A percentile compares a stretch with the other conserved stretches of the same genome.
Conservation (phyloP, 192 early-diverging fungal genomes). For the Phlyctochytrium planicorne region DNA sequence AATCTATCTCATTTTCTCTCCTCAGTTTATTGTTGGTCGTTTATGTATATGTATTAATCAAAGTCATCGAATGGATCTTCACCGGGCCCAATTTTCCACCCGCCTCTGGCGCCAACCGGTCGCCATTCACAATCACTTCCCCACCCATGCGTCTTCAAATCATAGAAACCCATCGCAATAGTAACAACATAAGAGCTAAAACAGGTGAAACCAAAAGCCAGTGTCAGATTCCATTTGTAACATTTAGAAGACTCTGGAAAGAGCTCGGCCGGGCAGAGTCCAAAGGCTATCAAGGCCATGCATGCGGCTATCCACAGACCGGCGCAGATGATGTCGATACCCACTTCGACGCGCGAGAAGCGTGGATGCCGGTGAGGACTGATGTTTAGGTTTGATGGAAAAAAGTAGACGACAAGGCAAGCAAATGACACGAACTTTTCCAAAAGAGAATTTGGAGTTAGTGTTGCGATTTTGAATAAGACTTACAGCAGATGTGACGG, state of each 20-base stretch:
- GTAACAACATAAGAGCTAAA: constrained; percentile 30
- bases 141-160: constrained; percentile 33
- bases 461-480: not conserved
- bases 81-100: constrained; percentile 17
- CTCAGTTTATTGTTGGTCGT: not conserved
- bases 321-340: constrained; percentile 36
- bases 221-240: constrained; percentile 36
- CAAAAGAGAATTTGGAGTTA: not conserved
- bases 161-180: constrained; percentile 34
- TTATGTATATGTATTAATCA: constrained; percentile 17
- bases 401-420: constrained; percentile 46
- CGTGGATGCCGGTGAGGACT: constrained; percentile 46
- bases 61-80: constrained; percentile 21
- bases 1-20: not conserved
- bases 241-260: constrained; percentile 13
- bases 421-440: constrained; percentile 45
- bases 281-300: constrained; percentile 28
- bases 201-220: constrained; percentile 41
- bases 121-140: constrained; percentile 5
- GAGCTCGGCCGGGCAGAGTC: constrained; percentile 28
- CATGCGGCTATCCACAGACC: constrained; percentile 41
- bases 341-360: constrained; percentile 44
- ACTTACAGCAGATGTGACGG: constrained; percentile 40
- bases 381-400: constrained; percentile 43
- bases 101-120: constrained; percentile 22